Percentiles rank a stretch among this genome's conserved stretches.
Conservation (phyloP, 371 early-diverging fungal species). For the Actinomucor elegans region DNA sequence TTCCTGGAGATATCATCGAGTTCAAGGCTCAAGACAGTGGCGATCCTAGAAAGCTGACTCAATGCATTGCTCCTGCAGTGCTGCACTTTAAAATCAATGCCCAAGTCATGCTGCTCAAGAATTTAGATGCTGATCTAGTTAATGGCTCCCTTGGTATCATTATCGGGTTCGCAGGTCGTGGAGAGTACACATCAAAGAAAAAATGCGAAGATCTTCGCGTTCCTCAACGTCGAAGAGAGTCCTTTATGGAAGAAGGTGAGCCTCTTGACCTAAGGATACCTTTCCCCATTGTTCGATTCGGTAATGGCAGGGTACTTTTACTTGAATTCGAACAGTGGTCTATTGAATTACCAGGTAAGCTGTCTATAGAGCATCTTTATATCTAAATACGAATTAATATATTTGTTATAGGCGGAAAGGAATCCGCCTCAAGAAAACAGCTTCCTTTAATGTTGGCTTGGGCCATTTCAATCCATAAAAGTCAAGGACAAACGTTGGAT, state of each 20-base stretch:
- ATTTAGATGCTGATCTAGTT: constrained; percentile 49
- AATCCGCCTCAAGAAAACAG: constrained; percentile 41
- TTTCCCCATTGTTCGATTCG: constrained; percentile 65
- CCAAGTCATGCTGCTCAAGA: constrained; percentile 90
- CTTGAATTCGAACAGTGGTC: constrained; percentile 61
- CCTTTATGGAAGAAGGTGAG: background rate
- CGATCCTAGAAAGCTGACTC: constrained; percentile 39
- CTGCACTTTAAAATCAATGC: constrained; percentile 76
- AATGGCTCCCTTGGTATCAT: constrained; percentile 62
- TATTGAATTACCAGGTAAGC: constrained; percentile 55
- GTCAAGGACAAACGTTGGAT: constrained; percentile 92
- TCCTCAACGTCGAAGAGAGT: constrained; percentile 18
- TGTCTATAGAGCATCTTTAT: too few species aligned
- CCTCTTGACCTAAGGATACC: constrained; percentile 7
- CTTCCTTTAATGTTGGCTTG: constrained; percentile 69
- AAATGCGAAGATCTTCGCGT: constrained; percentile 4
- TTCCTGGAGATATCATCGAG: constrained; percentile 45
- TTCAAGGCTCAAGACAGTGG: constrained; percentile 51
- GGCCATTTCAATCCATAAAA: constrained; percentile 82
- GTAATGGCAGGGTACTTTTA: constrained; percentile 35
- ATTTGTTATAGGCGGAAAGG: constrained; percentile 16
- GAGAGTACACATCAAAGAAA: constrained; percentile 13
- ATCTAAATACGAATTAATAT: too few species aligned
- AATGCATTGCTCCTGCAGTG: constrained; percentile 56
- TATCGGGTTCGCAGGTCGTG: constrained; percentile 53